Conservation (phyloP, 2,329 filamentous ascomycete genomes). For the Thielaviopsis ethacetica region DNA sequence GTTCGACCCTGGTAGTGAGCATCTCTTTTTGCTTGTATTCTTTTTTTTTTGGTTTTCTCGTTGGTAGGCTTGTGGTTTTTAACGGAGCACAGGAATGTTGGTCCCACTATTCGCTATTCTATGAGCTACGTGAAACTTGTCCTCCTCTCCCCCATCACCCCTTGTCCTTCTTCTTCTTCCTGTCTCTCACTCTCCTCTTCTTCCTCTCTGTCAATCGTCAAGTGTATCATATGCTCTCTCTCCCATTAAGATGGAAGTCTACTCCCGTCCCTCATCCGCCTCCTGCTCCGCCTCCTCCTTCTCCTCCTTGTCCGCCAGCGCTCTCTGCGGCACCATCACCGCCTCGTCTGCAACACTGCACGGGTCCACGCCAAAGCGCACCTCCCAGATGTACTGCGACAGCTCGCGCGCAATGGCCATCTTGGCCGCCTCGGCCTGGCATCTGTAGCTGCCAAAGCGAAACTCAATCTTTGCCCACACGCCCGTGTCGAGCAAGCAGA, state of each 20-base stretch:
- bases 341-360: constrained; percentile 2
- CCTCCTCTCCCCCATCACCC: no score
- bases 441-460: constrained; percentile 37
- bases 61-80: not conserved
- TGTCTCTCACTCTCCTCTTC: no score
- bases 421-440: constrained; percentile 35
- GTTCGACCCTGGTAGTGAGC: constrained; percentile 12
- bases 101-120: not conserved
- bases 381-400: constrained; percentile 5
- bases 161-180: no score
- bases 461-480: constrained; percentile 27
- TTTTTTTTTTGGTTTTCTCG: not conserved
- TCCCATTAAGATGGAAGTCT: not conserved
- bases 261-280: not conserved
- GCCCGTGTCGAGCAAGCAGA: constrained; percentile 17
- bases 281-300: not conserved
- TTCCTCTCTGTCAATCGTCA: no score
- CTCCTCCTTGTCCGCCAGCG: not conserved
- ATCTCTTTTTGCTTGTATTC: no score
- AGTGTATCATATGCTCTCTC: no score
- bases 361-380: constrained; percentile 11
- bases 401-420: constrained; percentile 18
- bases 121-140: no score
- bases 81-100: not conserved
- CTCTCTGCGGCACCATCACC: not conserved